Conservation (phyloP, 2,329 filamentous ascomycete species). For the Fusarium sp. region DNA sequence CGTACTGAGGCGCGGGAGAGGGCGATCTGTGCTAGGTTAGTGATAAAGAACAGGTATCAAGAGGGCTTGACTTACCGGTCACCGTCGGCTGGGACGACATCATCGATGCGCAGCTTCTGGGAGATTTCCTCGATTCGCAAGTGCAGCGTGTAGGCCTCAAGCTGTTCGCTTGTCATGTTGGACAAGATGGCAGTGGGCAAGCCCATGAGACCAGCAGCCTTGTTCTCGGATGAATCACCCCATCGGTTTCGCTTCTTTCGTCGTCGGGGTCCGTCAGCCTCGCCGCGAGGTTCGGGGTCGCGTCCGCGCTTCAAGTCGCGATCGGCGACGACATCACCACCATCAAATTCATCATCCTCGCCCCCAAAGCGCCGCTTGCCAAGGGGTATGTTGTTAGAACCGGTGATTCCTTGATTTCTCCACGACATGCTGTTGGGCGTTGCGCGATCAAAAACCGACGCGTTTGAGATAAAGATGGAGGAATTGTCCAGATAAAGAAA, state of each 20-base stretch:
- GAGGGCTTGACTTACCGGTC: conserved; percentile 78
- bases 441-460: conserved; percentile 16
- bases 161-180: conserved; percentile 98
- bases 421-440: conserved; percentile 69
- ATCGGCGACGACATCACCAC: conserved; percentile 57
- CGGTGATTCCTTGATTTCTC: conserved; percentile 88
- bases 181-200: conserved; percentile 96
- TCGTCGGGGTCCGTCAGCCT: conserved; percentile 83
- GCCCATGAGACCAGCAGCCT: conserved; percentile 97
- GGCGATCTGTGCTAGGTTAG: conserved; percentile 77
- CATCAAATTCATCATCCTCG: conserved; percentile 61
- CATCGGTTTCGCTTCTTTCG: conserved; percentile 99
- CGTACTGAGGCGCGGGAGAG: conserved; percentile 96
- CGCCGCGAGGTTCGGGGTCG: conserved; percentile 84
- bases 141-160: conserved; percentile 96
- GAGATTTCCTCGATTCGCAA: conserved; percentile 99
- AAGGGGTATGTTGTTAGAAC: conserved; percentile 97
- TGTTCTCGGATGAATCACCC: conserved; percentile 98
- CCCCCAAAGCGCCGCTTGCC: conserved; percentile 87
- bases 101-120: conserved; percentile 98
- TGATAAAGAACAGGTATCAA: background rate
- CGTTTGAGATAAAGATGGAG: conserved; percentile 7
- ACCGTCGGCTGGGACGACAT: conserved; percentile 96
- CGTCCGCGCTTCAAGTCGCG: conserved; percentile 86
- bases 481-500: conserved; percentile 17